Percentiles rank a stretch among this genome's conserved stretches.
phyloP scores from a whole-genome alignment of 1,284 basidiomycete species.

The Cryptococcus maquisensis region DNA sequence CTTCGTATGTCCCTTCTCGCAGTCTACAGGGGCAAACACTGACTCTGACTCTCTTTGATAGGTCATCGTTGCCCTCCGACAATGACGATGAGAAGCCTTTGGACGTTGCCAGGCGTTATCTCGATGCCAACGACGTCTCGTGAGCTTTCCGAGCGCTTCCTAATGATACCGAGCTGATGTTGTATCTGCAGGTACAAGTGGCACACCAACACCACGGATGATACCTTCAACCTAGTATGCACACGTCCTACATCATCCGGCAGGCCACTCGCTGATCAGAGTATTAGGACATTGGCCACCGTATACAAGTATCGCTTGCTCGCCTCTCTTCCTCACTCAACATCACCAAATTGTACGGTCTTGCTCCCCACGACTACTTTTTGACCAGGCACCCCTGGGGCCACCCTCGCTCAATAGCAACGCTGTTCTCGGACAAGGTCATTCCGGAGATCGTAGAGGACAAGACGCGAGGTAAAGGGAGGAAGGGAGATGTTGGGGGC shows the following conservation, averaged over 20 bases:
- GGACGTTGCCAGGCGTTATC: conserved; percentile 48
- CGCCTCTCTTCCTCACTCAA: conserved; percentile 33
- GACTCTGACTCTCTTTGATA: conserved; percentile 7
- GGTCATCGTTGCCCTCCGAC: conserved; percentile 28
- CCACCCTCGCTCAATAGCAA: conserved; percentile 61
- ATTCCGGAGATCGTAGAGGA: conserved; percentile 36
- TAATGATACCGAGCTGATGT: neutral
- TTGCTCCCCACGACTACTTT: conserved; percentile 68
- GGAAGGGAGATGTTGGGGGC: conserved; percentile 22
- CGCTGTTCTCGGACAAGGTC: conserved; percentile 60
- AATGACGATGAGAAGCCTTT: conserved; percentile 29
- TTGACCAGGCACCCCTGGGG: conserved; percentile 63
- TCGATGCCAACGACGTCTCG: conserved; percentile 51
- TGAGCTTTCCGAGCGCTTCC: conserved; percentile 13
- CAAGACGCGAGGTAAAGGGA: conserved; percentile 19
- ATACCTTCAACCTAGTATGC: conserved; percentile 40
- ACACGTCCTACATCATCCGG: neutral
- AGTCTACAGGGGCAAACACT: neutral
- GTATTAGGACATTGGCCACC: no score
- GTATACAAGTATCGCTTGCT: conserved; percentile 13
- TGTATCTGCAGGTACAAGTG: conserved; percentile 30
- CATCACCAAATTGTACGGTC: conserved; percentile 55
- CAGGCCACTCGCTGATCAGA: neutral
- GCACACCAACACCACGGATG: conserved; percentile 31
- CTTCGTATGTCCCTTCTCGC: conserved; percentile 32